A percentile compares a stretch with the other conserved stretches of the same genome.
phyloP scores from a whole-genome alignment of 768 basidiomycete genomes.

The Mrakia blollopis region DNA sequence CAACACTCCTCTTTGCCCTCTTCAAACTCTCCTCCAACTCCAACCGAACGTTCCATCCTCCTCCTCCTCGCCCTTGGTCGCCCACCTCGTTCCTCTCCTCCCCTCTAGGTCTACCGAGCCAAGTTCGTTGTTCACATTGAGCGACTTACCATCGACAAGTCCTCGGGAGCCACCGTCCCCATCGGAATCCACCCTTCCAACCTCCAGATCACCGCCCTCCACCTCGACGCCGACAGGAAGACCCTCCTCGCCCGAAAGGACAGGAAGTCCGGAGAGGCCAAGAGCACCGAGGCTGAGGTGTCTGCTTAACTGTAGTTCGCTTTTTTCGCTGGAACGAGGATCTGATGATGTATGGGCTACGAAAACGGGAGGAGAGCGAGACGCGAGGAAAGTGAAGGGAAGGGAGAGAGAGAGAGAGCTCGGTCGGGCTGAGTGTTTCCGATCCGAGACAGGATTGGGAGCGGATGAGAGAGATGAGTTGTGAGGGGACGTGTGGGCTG shows the following conservation, averaged over 20 bases:
- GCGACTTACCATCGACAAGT: constrained; percentile 95
- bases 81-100: neutral
- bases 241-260: constrained; percentile 32
- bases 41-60: neutral
- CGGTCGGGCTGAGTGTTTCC: too few species aligned
- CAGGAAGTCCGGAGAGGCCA: constrained; percentile 24
- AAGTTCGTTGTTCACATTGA: constrained; percentile 99
- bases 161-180: constrained; percentile 86
- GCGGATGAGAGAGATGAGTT: too few species aligned
- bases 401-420: too few species aligned
- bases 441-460: too few species aligned
- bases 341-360: too few species aligned
- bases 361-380: too few species aligned
- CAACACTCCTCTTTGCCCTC: neutral
- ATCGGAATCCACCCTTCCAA: constrained; percentile 97
- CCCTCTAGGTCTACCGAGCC: constrained; percentile 85
- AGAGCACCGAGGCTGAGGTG: constrained; percentile 14
- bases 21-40: neutral
- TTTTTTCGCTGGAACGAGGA: too few species aligned
- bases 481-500: too few species aligned
- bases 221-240: constrained; percentile 78
- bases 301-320: constrained; percentile 6
- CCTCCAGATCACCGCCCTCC: constrained; percentile 86
- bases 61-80: neutral
- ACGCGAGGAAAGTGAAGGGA: too few species aligned